phyloP scores from a whole-genome alignment of 202 grass and related monocot genomes.

The Panicum virgatum region DNA sequence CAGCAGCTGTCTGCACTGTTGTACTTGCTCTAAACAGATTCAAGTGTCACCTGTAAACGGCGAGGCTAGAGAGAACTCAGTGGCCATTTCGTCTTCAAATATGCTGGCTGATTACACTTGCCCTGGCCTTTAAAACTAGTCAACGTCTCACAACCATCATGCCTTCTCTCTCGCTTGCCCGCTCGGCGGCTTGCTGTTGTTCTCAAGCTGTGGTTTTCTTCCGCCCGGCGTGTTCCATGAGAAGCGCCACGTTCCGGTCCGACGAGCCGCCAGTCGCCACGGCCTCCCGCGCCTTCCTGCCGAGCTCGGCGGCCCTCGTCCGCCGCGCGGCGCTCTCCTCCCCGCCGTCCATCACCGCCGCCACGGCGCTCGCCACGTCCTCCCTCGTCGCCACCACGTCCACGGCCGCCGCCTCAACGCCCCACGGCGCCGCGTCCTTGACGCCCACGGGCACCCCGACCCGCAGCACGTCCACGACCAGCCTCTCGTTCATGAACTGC shows the following conservation, averaged over 20 bases:
- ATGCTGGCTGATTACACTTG: too few species aligned
- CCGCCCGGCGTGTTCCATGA: not conserved
- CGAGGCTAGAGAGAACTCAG: too few species aligned
- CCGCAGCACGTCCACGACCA: constrained; percentile 38
- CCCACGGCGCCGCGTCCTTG: not conserved
- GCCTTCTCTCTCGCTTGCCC: too few species aligned
- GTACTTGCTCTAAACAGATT: too few species aligned
- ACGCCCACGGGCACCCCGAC: constrained; percentile 43
- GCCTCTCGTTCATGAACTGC: constrained; percentile 51
- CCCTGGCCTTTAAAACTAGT: too few species aligned
- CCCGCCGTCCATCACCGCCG: constrained; percentile 31
- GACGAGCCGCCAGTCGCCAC: constrained; percentile 47
- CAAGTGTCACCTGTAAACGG: too few species aligned
- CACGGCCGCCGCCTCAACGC: constrained; percentile 4
- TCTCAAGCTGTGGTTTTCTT: not conserved
- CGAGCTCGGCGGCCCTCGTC: constrained; percentile 24
- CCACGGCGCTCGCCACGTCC: constrained; percentile 28
- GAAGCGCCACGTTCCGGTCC: constrained; percentile 18
- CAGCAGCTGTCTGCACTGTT: too few species aligned
- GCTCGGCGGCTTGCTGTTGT: not conserved
- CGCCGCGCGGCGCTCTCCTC: constrained; percentile 30
- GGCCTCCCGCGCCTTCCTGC: constrained; percentile 34
- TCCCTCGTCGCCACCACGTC: constrained; percentile 25
- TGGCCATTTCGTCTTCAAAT: too few species aligned
- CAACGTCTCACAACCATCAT: too few species aligned